phyloP scores from a whole-genome alignment of 2,329 filamentous ascomycete species.

The Gnomoniopsis sp. region DNA sequence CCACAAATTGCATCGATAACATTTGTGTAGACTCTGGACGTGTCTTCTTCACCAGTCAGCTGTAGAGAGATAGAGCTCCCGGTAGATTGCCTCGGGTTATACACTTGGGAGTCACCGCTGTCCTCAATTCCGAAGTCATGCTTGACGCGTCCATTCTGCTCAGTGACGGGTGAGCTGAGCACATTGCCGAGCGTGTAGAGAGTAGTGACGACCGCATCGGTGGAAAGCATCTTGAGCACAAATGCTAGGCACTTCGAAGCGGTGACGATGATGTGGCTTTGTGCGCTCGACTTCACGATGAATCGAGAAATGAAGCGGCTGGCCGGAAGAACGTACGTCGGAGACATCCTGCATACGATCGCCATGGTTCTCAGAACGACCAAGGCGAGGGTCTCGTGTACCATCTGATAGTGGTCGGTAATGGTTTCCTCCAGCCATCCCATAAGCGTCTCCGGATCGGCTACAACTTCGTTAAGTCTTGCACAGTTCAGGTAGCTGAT shows the following conservation, averaged over 20 bases:
- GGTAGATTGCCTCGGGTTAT: conserved; percentile 54
- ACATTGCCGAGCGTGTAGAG: conserved; percentile 96
- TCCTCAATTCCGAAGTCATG: conserved; percentile 36
- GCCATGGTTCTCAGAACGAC: conserved; percentile 80
- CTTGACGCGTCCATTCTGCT: conserved; percentile 28
- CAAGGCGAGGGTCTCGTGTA: conserved; percentile 71
- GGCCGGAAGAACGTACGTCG: conserved; percentile 68
- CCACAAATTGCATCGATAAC: conserved; percentile 94
- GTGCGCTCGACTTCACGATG: conserved; percentile 78
- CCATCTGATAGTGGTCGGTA: conserved; percentile 76
- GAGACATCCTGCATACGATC: conserved; percentile 72
- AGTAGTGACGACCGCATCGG: conserved; percentile 91
- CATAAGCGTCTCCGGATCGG: conserved; percentile 75
- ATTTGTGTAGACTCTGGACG: conserved; percentile 72
- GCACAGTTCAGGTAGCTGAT: conserved; percentile 84
- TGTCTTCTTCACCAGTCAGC: conserved; percentile 73
- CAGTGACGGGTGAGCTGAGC: conserved; percentile 66
- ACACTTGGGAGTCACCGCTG: conserved; percentile 40
- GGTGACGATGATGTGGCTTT: conserved; percentile 64
- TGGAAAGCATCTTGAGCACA: conserved; percentile 76
- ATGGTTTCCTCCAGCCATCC: conserved; percentile 83
- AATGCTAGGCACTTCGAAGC: conserved; percentile 84
- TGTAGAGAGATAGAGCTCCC: conserved; percentile 79
- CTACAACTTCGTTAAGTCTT: conserved; percentile 75
- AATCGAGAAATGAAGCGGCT: conserved; percentile 80